Percentiles rank a stretch among this genome's conserved stretches.
These are phyloP conservation scores for Dryadomyces quercivorus DNA, from an alignment of 2,329 filamentous ascomycete species.

Conservation along the genomic window DNA sequence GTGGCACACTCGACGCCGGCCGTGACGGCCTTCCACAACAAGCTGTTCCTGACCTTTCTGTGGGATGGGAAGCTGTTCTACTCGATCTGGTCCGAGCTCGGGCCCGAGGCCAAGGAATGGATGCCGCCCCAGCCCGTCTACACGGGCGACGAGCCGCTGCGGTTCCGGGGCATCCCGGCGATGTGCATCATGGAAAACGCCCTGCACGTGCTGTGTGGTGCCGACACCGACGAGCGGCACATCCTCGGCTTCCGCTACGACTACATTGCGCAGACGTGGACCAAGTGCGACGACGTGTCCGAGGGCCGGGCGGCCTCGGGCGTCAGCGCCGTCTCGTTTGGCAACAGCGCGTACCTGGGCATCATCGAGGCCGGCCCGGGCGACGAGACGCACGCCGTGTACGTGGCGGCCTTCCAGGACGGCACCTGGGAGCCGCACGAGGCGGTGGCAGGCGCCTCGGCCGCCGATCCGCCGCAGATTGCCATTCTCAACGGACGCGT, in stretches of 20 bases:
- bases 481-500: slow-evolving; percentile 18
- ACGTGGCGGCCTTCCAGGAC: slow-evolving; percentile 11
- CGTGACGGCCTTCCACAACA: slow-evolving; percentile 22
- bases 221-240: slow-evolving; percentile 14
- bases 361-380: slow-evolving; percentile 16
- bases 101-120: slow-evolving; percentile 11
- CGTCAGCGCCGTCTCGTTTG: slow-evolving; percentile 22
- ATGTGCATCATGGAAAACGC: slow-evolving; percentile 19
- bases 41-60: slow-evolving; percentile 20
- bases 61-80: slow-evolving; percentile 17
- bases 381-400: slow-evolving; percentile 12
- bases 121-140: slow-evolving; percentile 8
- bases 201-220: slow-evolving; percentile 20
- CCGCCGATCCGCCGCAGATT: slow-evolving; percentile 16
- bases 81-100: slow-evolving; percentile 15
- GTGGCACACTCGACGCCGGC: slow-evolving; percentile 16
- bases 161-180: slow-evolving; percentile 21
- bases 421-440: slow-evolving; percentile 14
- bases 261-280: slow-evolving; percentile 17
- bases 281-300: slow-evolving; percentile 19
- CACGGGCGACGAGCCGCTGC: not conserved
- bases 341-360: slow-evolving; percentile 18
- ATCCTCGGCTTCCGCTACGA: slow-evolving; percentile 21
- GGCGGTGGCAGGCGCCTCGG: slow-evolving; percentile 10
- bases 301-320: slow-evolving; percentile 20